Base-by-base conservation (phyloP, 306 rosid species). In the Vigna hirtella region DNA sequence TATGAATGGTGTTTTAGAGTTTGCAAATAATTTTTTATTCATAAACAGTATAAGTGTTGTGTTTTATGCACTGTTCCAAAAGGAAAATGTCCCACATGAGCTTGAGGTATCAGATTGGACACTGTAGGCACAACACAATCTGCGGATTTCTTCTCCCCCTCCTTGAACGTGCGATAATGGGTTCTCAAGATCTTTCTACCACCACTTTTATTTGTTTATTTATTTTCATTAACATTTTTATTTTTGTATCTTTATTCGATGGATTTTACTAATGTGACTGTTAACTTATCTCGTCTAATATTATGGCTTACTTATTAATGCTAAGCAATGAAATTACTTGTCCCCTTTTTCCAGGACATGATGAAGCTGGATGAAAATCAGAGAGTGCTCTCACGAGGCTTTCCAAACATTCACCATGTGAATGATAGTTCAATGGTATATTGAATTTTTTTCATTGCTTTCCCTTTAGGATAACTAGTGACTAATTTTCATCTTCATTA, bases 321-420 rank as follows among this genome's bases (percentile, higher is more conserved):
- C 43, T 55, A 13, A 53, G 43, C 18, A 72, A 77, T 24, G 62
- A 70, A 70, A 59, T 68, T 56, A 49, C 13, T 16, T 68, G 38
- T 66, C 55, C 24, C 56, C 67, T 77, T 52, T 63, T 85, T 82
- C 72, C 84, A 95, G 98, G 97, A 89, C 56, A 84, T 91, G 91
- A 92, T 92, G 98, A 82, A 79, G 82, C 90, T 95, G 77, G 98
- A 91, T 84, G 93, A 92, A 80, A 91, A 86, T 42, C 89, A 82
- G 78, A 85, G 89, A 88, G 74, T 89, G 71, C 97, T 88, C 42
- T 78, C 97, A 9, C 85, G 96, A 79, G 69, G 72, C 70, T 77
- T 83, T 75, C 95, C 92, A 16, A 82, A 78, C 80, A 72, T 89
- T 77, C 97, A 95, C 83, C 98, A 92, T 40, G 90, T 92, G 73